A percentile compares a stretch with the other conserved stretches of the same genome.
Conservation (phyloP, 768 basidiomycete species). For the Royoungia palumana region DNA sequence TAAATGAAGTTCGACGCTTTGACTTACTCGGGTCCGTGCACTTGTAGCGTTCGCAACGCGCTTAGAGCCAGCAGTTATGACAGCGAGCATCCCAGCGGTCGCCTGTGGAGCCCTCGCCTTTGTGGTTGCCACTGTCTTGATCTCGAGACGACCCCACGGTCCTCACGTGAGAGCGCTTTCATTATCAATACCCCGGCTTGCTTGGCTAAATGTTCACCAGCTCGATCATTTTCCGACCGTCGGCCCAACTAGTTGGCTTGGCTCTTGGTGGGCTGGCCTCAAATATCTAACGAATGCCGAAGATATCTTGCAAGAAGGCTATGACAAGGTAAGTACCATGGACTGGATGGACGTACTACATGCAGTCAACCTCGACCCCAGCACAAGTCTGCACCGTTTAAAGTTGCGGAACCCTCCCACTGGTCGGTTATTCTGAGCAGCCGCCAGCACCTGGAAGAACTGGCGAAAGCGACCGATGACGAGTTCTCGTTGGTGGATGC, state of each 20-base stretch:
- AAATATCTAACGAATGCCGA: conserved; percentile 11
- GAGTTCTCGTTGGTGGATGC: conserved; percentile 35
- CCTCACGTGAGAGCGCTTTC: too few species aligned
- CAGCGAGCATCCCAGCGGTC: too few species aligned
- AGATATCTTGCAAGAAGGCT: conserved; percentile 31
- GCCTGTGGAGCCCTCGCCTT: too few species aligned
- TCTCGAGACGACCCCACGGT: too few species aligned
- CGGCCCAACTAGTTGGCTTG: conserved; percentile 21
- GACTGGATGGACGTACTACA: too few species aligned
- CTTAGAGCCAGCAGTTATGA: too few species aligned
- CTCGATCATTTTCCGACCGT: conserved; percentile 28
- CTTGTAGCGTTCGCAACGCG: too few species aligned
- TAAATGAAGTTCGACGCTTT: too few species aligned
- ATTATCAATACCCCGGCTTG: rapidly evolving
- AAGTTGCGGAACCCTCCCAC: conserved; percentile 18
- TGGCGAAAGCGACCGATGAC: conserved; percentile 39
- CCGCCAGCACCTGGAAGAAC: conserved; percentile 34
- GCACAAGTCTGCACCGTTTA: conserved; percentile 30
- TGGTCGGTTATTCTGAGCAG: conserved; percentile 18
- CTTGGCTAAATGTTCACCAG: conserved; percentile 5
- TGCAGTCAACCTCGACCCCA: conserved; percentile 3
- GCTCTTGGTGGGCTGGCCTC: conserved; percentile 23
- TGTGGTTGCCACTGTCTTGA: too few species aligned
- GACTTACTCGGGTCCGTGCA: too few species aligned
- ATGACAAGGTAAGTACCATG: conserved; percentile 23